Evolutionary conservation across 2,329 filamentous ascomycete genomes (phyloP), one percentile per base, ranked within the genome.

Genomic region (Dothideomycetidae sp.): DNA sequence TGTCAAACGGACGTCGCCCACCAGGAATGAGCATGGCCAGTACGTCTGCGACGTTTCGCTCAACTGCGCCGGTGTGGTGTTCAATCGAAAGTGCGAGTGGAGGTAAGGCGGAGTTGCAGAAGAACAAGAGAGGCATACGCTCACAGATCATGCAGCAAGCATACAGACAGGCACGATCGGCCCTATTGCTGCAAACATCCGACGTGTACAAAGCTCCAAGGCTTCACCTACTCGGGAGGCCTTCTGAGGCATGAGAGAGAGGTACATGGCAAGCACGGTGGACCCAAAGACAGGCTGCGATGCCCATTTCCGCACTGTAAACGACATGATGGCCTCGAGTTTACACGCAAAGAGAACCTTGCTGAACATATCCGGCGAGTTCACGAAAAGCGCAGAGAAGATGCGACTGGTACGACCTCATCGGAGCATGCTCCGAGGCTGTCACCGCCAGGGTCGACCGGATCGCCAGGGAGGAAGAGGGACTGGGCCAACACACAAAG

Each of bases 161-260:
- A 96, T 56, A 94, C 94, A 86, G 88, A 96, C 62, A 93, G 93
- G 57, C 88, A 96, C 56, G 85, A 93, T 49, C 72, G 88, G 10
- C 88, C 88, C 1, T 96, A 94, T 55, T 81, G 85, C 51, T 96
- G 88, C 58, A 68, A 66, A 14, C 76, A 79, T 30, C 69, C 73
- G n/a, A 81, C 80, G 26, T 94, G 88, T 58, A 83, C 88, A 51
- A 93, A 93, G 51, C 71, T 93, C 0, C 81, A 82, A 36, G 88
- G 88, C 1, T 96, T 96, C 58, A 96, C 88, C 1, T 96, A 96
- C 55, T 88, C 82, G 0, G 88, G 88, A 11, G 88, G 88, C 3
- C 72, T 96, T 0, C 62, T 93, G 12, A 73, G 88, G 31, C 88
- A 96, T 60, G 81, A 93, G 59, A 78, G 88, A 45, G 88, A 96